A percentile compares a stretch with the other conserved stretches of the same genome.
These are phyloP conservation scores for Boletus sp. DNA, from an alignment of 768 basidiomycete genomes.

Conservation along the genomic window DNA sequence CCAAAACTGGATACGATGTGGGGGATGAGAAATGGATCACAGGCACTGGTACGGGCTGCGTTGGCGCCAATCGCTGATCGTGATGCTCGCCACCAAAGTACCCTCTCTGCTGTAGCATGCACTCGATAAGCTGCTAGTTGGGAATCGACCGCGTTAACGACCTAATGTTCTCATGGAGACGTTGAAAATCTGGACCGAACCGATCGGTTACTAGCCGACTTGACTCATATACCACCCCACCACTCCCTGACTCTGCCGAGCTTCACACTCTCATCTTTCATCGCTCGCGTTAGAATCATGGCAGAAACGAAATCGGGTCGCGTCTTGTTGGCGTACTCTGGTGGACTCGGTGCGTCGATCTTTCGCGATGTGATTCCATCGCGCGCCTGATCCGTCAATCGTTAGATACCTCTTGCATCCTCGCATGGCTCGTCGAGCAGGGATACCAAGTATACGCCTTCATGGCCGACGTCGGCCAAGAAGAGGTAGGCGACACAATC, in stretches of 20 bases:
- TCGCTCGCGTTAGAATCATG: constrained; percentile 2
- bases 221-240: background rate
- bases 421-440: constrained; percentile 97
- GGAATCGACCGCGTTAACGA: background rate
- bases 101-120: too few relatives aligned
- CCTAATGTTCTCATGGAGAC: background rate
- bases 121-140: too few relatives aligned
- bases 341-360: constrained; percentile 78
- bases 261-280: too few relatives aligned
- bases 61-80: too few relatives aligned
- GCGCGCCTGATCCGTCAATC: background rate
- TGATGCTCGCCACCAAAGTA: too few relatives aligned
- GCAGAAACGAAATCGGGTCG: constrained; percentile 56
- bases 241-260: too few relatives aligned
- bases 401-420: constrained; percentile 95
- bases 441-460: constrained; percentile 97
- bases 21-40: background rate
- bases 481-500: constrained; percentile 53
- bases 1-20: too few relatives aligned
- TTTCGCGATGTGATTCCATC: background rate
- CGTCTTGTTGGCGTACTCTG: constrained; percentile 96
- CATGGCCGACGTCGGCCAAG: constrained; percentile 94
- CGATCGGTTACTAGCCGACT: background rate
- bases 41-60: too few relatives aligned
- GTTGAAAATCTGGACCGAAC: background rate